Percentiles rank a stretch among this genome's conserved stretches.
Conservation (phyloP, 345 rosid species). For the Cochlearia excelsa region DNA sequence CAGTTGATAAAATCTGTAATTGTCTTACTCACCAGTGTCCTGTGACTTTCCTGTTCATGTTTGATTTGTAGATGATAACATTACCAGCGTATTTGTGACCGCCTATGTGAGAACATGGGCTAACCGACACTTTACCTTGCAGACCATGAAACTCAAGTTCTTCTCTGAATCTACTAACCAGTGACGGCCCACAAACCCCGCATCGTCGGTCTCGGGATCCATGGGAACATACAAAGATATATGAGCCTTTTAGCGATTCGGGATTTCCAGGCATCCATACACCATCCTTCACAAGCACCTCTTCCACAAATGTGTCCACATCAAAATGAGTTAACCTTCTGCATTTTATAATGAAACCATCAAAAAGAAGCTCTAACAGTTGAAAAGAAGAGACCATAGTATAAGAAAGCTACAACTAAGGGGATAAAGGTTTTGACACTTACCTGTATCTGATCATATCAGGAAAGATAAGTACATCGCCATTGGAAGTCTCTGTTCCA, state of each 20-base stretch:
- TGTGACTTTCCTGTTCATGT: constrained; percentile 49
- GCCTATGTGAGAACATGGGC: constrained; percentile 97
- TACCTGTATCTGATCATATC: constrained; percentile 99
- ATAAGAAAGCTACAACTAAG: constrained; percentile 12
- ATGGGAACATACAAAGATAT: constrained; percentile 90
- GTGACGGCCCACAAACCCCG: constrained; percentile 90
- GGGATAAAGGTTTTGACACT: not conserved
- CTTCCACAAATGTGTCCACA: constrained; percentile 96
- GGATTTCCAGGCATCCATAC: constrained; percentile 96
- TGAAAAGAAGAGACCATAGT: constrained; percentile 8
- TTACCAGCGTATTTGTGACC: constrained; percentile 97
- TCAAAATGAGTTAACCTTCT: constrained; percentile 99
- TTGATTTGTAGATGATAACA: constrained; percentile 76
- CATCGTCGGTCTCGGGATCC: constrained; percentile 84
- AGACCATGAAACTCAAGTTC: constrained; percentile 70
- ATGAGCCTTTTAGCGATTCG: constrained; percentile 71
- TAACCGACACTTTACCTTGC: constrained; percentile 82
- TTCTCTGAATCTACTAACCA: constrained; percentile 79
- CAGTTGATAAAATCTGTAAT: not conserved
- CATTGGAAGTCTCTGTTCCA: constrained; percentile 95
- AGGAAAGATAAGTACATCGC: constrained; percentile 94
- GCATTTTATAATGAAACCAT: constrained; percentile 38
- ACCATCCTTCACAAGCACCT: constrained; percentile 90
- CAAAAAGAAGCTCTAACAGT: constrained; percentile 19
- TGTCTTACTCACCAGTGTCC: constrained; percentile 74